These are phyloP conservation scores for Teratosphaeriaceae sp. DNA, from an alignment of 2,329 filamentous ascomycete genomes.

Conservation along the genomic window DNA sequence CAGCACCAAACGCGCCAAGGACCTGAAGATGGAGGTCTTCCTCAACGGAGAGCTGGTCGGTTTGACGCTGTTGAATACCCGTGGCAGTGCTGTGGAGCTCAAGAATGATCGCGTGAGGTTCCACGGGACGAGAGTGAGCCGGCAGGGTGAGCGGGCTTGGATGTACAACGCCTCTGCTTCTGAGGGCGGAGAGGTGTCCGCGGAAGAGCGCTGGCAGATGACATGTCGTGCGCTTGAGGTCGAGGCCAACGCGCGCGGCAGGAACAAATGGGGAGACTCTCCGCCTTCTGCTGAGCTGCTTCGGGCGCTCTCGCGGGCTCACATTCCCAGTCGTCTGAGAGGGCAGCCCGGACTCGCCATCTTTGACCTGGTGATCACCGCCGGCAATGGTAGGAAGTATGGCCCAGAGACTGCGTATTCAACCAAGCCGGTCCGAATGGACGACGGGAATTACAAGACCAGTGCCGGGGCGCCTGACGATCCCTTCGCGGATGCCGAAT, in stretches of 20 bases:
- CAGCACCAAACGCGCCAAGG: constrained; percentile 11
- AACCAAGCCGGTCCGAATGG: constrained; percentile 13
- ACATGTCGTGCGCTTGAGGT: constrained; percentile 25
- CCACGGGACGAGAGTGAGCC: constrained; percentile 33
- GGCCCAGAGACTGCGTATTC: constrained; percentile 17
- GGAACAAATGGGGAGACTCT: constrained; percentile 25
- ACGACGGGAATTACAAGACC: constrained; percentile 9
- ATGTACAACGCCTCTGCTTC: constrained; percentile 25
- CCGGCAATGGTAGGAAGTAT: constrained; percentile 24
- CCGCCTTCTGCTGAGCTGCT: constrained; percentile 35
- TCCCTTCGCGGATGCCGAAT: background rate
- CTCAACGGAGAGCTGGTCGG: constrained; percentile 39
- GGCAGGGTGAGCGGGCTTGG: constrained; percentile 40
- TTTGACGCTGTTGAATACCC: constrained; percentile 15
- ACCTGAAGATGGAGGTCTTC: constrained; percentile 43
- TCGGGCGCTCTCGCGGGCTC: constrained; percentile 29
- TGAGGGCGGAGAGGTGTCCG: constrained; percentile 9
- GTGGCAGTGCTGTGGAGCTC: constrained; percentile 5
- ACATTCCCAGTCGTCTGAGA: constrained; percentile 30
- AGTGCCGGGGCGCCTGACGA: background rate
- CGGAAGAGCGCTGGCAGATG: constrained; percentile 30
- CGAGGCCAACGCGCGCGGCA: constrained; percentile 31
- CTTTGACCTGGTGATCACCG: constrained; percentile 23
- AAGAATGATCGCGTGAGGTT: constrained; percentile 23
- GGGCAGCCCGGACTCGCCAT: constrained; percentile 23